Percentiles rank a stretch among this genome's conserved stretches.
Evolutionary conservation across 2,329 filamentous ascomycete species (phyloP).

Genomic region (Allantophomopsis cytisporea): DNA sequence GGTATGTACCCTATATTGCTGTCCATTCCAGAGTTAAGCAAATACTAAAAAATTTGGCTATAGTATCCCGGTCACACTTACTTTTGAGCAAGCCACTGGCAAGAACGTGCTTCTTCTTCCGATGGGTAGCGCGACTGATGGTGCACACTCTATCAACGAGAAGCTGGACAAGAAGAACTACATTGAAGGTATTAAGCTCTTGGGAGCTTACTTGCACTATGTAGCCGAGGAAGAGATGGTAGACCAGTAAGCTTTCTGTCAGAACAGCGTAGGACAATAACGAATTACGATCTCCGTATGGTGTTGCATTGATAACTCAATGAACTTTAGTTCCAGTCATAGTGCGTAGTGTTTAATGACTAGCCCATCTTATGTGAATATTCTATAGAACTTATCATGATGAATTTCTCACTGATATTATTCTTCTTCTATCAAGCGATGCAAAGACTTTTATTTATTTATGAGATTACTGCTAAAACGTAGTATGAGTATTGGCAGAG

Average conservation of each 20-base stretch:
- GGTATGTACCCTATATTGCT: constrained; percentile 31
- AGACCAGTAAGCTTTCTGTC: not conserved
- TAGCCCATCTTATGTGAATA: too few species aligned
- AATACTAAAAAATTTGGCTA: constrained; percentile 4
- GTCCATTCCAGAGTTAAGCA: constrained; percentile 1
- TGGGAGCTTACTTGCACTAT: constrained; percentile 87
- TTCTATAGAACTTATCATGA: too few species aligned
- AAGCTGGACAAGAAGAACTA: constrained; percentile 96
- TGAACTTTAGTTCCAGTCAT: too few species aligned
- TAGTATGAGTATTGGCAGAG: too few species aligned
- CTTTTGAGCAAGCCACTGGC: constrained; percentile 96
- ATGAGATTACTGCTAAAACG: too few species aligned
- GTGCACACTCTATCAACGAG: constrained; percentile 72
- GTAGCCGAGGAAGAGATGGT: constrained; percentile 73
- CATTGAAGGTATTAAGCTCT: constrained; percentile 91
- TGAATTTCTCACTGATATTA: too few species aligned
- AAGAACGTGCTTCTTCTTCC: constrained; percentile 13
- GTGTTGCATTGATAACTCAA: too few species aligned
- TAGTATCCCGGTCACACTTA: constrained; percentile 92
- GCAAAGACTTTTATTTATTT: too few species aligned
- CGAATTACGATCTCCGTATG: too few species aligned
- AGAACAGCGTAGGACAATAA: too few species aligned
- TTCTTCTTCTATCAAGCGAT: too few species aligned
- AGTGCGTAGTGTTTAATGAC: too few species aligned
- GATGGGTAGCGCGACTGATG: constrained; percentile 54